phyloP scores from a whole-genome alignment of 768 basidiomycete genomes.

The Hericium rajendrae region DNA sequence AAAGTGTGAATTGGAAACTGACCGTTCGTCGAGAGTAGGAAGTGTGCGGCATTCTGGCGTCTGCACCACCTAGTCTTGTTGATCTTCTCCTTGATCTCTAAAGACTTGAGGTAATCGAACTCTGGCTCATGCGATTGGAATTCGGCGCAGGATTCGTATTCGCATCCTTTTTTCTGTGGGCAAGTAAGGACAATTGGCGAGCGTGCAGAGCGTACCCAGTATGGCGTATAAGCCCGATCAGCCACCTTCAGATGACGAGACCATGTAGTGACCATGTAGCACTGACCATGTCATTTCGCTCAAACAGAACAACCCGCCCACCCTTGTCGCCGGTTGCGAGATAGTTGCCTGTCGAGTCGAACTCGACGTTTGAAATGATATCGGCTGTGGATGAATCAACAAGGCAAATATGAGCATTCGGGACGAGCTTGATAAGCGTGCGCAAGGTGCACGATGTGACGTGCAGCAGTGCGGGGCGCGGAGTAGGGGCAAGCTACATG shows the following conservation, averaged over 20 bases:
- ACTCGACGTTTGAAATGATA: slow-evolving; percentile 99
- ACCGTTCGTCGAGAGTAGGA: slow-evolving; percentile 97
- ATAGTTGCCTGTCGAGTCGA: slow-evolving; percentile 98
- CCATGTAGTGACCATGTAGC: not conserved
- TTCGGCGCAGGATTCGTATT: slow-evolving; percentile 99
- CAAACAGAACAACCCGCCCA: slow-evolving; percentile 95
- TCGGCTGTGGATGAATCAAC: slow-evolving; percentile 55
- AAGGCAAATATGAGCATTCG: slow-evolving; percentile 2
- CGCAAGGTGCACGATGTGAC: not conserved
- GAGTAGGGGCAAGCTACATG: slow-evolving; percentile 1
- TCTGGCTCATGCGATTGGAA: slow-evolving; percentile 99
- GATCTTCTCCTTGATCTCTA: slow-evolving; percentile 99
- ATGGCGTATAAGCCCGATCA: slow-evolving; percentile 5
- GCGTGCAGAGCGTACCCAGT: no score
- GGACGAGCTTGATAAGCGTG: slow-evolving; percentile 3
- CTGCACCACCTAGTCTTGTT: slow-evolving; percentile 99
- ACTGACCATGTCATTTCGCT: slow-evolving; percentile 92
- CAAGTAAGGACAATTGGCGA: not conserved
- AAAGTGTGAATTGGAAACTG: slow-evolving; percentile 17
- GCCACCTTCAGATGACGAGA: not conserved
- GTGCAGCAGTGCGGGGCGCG: no score
- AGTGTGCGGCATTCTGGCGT: slow-evolving; percentile 95
- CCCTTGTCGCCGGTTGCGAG: slow-evolving; percentile 99
- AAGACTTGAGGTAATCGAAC: slow-evolving; percentile 98
- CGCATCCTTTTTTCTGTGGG: slow-evolving; percentile 93